Base-by-base conservation (phyloP, 257 asterid genomes). In the Nicotiana tomentosiformis region DNA sequence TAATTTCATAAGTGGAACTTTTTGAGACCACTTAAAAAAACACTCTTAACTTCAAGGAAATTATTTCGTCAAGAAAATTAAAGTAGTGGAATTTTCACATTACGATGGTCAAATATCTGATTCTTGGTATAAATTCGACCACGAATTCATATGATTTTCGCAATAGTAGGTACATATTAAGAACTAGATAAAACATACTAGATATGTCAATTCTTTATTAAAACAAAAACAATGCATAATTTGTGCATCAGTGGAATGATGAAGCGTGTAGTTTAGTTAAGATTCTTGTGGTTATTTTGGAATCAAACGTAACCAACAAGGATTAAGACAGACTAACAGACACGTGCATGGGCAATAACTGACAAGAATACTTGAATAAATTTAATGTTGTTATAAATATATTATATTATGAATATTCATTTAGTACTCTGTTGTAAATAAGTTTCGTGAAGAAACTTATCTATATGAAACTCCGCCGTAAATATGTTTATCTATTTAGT, bases 291-390 rank as follows among this genome's bases (percentile, higher is more conserved):
- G 18, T 33, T 67, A 67, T 35, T 53, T 68, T 68, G 77, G 55
- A 35, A 37, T 68, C 55, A 68, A 35, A 68, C 7, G 14, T 10
- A 39, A 69, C 1, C 18, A 39, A 69, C 78, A 69, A 69, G 78
- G 60, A 72, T 72, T 72, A 46, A 72, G 78, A 72, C 61, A 72
- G 78, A 72, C 39, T 43, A 72, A 72, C 61, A 20, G 30, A 18
- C 33, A 69, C 58, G 78, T 69, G 57, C 33, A 39, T 69, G 18
- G 57, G 15, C 16, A 39, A 12, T 69, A 39, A 39, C 77, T 9
- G 0, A 43, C 60, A 72, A 72, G 18, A 72, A 11, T 46, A 72
- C 37, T 69, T 18, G 56, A 39, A 72, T 70, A 16, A 15, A 56
- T 4, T 16, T 58, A 10, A 51, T 10, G 26, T 23, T 23, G 1